Evolutionary conservation across 495 filamentous ascomycete genomes (phyloP).

Genomic region (Trichoderma reesei): DNA sequence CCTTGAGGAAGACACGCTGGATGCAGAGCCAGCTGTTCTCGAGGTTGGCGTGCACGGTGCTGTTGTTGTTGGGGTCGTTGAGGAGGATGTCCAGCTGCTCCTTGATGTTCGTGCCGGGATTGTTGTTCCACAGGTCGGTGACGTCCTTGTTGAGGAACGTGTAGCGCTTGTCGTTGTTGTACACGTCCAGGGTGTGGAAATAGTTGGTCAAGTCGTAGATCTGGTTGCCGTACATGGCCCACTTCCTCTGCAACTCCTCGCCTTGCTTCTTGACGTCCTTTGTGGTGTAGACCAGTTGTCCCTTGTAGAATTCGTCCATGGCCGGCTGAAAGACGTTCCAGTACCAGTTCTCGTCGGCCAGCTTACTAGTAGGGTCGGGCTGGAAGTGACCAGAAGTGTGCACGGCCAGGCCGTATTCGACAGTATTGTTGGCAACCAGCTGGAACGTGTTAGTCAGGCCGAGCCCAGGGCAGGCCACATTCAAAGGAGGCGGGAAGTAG

Average conservation of each 20-base stretch:
- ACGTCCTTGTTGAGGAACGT: conserved; percentile 59
- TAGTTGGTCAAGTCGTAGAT: conserved; percentile 92
- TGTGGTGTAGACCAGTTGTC: conserved; percentile 61
- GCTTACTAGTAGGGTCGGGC: conserved; percentile 37
- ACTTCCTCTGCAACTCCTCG: conserved; percentile 56
- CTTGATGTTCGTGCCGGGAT: conserved; percentile 71
- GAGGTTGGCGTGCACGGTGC: conserved; percentile 30
- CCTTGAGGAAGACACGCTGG: conserved; percentile 72
- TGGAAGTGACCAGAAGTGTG: conserved; percentile 61
- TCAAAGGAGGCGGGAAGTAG: conserved; percentile 79
- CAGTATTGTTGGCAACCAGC: conserved; percentile 56
- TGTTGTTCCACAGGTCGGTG: conserved; percentile 54
- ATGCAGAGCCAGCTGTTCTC: conserved; percentile 63
- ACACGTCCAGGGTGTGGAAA: conserved; percentile 57
- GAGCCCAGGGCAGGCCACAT: conserved; percentile 58
- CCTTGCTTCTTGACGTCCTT: conserved; percentile 51
- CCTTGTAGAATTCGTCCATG: conserved; percentile 80
- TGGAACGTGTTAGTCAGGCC: conserved; percentile 42
- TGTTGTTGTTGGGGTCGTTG: conserved; percentile 24
- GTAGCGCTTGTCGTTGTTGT: conserved; percentile 36
- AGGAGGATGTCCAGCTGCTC: conserved; percentile 44
- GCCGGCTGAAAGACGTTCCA: conserved; percentile 57
- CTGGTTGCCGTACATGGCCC: conserved; percentile 64
- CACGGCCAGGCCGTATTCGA: conserved; percentile 36
- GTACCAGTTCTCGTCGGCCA: conserved; percentile 70